Conservation (phyloP, 257 asterid genomes). For the Solanum etuberosum region DNA sequence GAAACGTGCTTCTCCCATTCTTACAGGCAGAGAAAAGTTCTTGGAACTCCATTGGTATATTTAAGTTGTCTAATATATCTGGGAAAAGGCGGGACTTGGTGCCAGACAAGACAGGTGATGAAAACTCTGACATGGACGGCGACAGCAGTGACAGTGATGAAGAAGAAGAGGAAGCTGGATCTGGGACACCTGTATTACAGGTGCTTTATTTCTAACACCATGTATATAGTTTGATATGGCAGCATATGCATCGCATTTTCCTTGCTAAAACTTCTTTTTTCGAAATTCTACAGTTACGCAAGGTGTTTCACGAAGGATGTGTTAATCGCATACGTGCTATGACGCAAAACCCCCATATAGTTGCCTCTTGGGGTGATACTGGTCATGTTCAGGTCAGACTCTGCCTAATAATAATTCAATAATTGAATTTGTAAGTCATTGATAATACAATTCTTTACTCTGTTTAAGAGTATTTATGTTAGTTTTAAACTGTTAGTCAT, state of each 20-base stretch:
- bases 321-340: slow-evolving; percentile 87
- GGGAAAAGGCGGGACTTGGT: slow-evolving; percentile 73
- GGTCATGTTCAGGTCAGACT: slow-evolving; percentile 78
- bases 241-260: background rate
- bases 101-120: slow-evolving; percentile 39
- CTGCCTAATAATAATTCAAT: background rate
- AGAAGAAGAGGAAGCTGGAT: slow-evolving; percentile 44
- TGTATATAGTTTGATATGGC: background rate
- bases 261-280: background rate
- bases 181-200: slow-evolving; percentile 59
- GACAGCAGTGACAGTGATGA: slow-evolving; percentile 76
- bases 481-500: background rate
- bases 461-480: background rate
- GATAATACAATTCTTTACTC: background rate
- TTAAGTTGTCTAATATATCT: slow-evolving; percentile 62
- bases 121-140: slow-evolving; percentile 64
- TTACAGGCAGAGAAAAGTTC: slow-evolving; percentile 70
- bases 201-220: slow-evolving; percentile 17
- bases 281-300: slow-evolving; percentile 35
- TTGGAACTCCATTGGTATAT: slow-evolving; percentile 61
- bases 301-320: slow-evolving; percentile 68
- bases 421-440: background rate
- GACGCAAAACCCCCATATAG: slow-evolving; percentile 80
- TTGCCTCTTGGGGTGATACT: slow-evolving; percentile 86
- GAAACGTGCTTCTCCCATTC: background rate